Conservation (phyloP, 768 basidiomycete species). For the Leccinum sublutescens region DNA sequence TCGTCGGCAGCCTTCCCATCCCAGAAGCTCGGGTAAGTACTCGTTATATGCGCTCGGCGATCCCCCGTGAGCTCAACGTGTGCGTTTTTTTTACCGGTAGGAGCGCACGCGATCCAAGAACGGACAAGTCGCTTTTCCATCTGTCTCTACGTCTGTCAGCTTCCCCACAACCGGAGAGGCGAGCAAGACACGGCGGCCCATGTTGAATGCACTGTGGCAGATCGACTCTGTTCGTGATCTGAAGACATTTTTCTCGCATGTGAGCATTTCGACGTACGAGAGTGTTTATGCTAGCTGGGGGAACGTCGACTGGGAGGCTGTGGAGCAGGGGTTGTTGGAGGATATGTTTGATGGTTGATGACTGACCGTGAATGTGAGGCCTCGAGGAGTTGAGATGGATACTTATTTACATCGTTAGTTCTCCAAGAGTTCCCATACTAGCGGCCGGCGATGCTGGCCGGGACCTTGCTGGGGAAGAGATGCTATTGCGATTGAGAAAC, state of each 20-base stretch:
- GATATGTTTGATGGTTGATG: constrained; percentile 90
- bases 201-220: constrained; percentile 64
- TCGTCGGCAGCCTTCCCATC: constrained; percentile 65
- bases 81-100: constrained; percentile 6
- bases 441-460: too few relatives aligned
- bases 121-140: constrained; percentile 23
- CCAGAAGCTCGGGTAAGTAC: constrained; percentile 33
- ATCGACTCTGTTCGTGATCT: constrained; percentile 85
- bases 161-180: constrained; percentile 36
- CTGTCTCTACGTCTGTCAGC: constrained; percentile 17
- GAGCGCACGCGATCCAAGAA: constrained; percentile 29
- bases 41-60: background rate
- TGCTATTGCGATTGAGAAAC: too few relatives aligned
- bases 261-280: constrained; percentile 89
- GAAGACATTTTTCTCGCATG: constrained; percentile 85
- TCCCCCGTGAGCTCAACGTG: background rate
- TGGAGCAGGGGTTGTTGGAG: constrained; percentile 75
- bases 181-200: constrained; percentile 65
- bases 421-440: too few relatives aligned
- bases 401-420: too few relatives aligned
- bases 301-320: constrained; percentile 84
- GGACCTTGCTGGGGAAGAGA: too few relatives aligned
- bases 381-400: too few relatives aligned
- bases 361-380: background rate
- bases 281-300: constrained; percentile 82